These are phyloP conservation scores for Veloboletus limbatus DNA, from an alignment of 1,284 basidiomycete species.

Conservation along the genomic window DNA sequence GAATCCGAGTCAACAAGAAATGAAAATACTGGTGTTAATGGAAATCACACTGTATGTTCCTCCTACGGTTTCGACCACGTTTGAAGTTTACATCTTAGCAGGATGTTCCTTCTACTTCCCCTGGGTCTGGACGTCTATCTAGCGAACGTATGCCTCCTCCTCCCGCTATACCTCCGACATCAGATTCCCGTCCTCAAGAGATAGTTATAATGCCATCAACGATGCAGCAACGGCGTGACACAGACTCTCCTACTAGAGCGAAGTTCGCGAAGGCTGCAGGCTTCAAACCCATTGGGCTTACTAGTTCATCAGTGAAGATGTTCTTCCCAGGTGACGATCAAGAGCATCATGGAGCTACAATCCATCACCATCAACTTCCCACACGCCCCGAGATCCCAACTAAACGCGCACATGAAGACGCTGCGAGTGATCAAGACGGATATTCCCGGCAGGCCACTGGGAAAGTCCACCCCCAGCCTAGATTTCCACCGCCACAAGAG, in stretches of 20 bases:
- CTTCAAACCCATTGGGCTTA: slow-evolving; percentile 60
- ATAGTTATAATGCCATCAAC: slow-evolving; percentile 8
- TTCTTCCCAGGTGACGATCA: slow-evolving; percentile 71
- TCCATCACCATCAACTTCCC: slow-evolving; percentile 14
- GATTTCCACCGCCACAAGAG: slow-evolving; percentile 11
- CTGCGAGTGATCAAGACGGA: slow-evolving; percentile 21
- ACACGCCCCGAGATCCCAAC: slow-evolving; percentile 24
- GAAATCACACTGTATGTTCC: slow-evolving; percentile 34
- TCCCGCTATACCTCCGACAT: slow-evolving; percentile 22
- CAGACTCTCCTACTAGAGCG: slow-evolving; percentile 22
- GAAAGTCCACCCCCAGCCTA: slow-evolving; percentile 3
- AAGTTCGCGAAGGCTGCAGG: slow-evolving; percentile 42
- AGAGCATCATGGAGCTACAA: slow-evolving; percentile 23
- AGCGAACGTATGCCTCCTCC: slow-evolving; percentile 33
- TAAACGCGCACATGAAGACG: slow-evolving; percentile 32
- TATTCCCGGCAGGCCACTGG: slow-evolving; percentile 3
- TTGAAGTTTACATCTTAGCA: slow-evolving; percentile 18
- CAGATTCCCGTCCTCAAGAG: slow-evolving; percentile 20
- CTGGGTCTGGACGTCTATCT: slow-evolving; percentile 22
- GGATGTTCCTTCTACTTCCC: slow-evolving; percentile 21
- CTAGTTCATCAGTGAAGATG: slow-evolving; percentile 60
- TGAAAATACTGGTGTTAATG: slow-evolving; percentile 34
- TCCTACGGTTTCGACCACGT: background rate
- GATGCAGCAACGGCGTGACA: slow-evolving; percentile 18
- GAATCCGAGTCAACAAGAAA: slow-evolving; percentile 26